Evolutionary conservation across 2,329 filamentous ascomycete species (phyloP), one percentile per base, ranked within the genome.

Genomic region (Echinosphaeria canescens): DNA sequence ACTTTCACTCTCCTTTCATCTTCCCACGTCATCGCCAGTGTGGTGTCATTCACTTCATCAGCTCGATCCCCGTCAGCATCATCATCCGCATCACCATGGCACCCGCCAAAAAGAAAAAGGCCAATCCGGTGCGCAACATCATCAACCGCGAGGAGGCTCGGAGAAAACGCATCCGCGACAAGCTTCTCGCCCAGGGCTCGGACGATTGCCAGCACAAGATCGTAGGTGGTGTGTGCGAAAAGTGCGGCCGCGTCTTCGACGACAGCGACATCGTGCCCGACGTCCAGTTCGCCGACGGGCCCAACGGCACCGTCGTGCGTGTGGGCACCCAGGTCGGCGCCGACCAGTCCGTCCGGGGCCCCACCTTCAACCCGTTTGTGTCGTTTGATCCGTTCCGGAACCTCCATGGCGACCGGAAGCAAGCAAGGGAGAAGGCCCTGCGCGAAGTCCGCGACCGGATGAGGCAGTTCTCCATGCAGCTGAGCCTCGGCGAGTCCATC

Each of bases 231-330:
- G 63, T 79, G 36, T 95, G 88, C 50, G 67, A 71, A 33, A 75
- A 68, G 25, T 95, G 88, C 48, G 85, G 82, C 60, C 73, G 69
- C 32, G 69, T 92, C 36, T 67, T 85, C 29, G 74, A 78, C 38
- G 76, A 90, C 42, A 73, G 70, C 43, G 82, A 90, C 42, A 92
- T 95, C 34, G 84, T 93, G 31, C 68, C 81, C 26, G 88, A 98
- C 47, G 68, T 95, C 33, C 74, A 74, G 13, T 98, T 95, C 42
- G 82, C 82, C 35, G 85, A 98, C 53, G 75, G 70, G 15, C 69
- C 79, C 0, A 72, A 69, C 18, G 88, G 88, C 40, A 81, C 79
- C 26, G 84, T 85, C 27, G 66, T 90, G 27, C 81, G 93, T 12
- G 81, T 93, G 46, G 88, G 88, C 45, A 84, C 74, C 34, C 90